Conservation (phyloP, 164 flowering plant genomes). For the Piper longum region DNA sequence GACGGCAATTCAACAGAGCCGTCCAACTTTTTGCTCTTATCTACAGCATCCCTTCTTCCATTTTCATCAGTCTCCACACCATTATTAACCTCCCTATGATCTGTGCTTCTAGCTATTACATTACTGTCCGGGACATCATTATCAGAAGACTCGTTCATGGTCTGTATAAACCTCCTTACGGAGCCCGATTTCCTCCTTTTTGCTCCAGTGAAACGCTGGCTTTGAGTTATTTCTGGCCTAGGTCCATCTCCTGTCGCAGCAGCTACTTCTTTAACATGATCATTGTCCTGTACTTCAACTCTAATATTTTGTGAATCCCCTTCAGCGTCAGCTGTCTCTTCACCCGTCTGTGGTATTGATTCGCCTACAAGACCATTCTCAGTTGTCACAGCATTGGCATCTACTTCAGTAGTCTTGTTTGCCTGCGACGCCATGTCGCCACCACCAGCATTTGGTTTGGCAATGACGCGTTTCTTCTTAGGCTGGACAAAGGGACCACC, state of each 20-base stretch:
- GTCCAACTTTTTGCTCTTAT: slow-evolving; percentile 17
- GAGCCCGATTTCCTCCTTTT: slow-evolving; percentile 72
- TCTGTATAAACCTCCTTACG: slow-evolving; percentile 68
- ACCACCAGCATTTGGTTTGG: neutral
- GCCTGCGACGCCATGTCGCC: slow-evolving; percentile 17
- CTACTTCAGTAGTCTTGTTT: slow-evolving; percentile 6
- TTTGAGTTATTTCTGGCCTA: slow-evolving; percentile 19
- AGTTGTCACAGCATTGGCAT: neutral
- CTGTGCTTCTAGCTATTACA: slow-evolving; percentile 6
- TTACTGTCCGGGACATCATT: slow-evolving; percentile 11
- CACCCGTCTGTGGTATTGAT: slow-evolving; percentile 10
- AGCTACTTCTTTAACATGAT: slow-evolving; percentile 17
- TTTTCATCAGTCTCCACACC: slow-evolving; percentile 18
- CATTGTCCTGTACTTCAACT: slow-evolving; percentile 19
- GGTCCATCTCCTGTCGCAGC: slow-evolving; percentile 13
- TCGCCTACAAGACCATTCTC: neutral
- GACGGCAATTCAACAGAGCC: slow-evolving; percentile 13
- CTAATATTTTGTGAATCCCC: slow-evolving; percentile 16
- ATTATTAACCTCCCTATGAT: slow-evolving; percentile 9
- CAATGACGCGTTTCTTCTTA: slow-evolving; percentile 41
- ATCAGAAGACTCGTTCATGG: slow-evolving; percentile 11
- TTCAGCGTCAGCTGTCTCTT: slow-evolving; percentile 27
- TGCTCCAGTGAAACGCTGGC: slow-evolving; percentile 50
- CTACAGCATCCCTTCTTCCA: slow-evolving; percentile 11
- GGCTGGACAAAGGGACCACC: slow-evolving; percentile 30